phyloP scores from a whole-genome alignment of 352 stramenopile species.

The Globisporangium takayamanum region DNA sequence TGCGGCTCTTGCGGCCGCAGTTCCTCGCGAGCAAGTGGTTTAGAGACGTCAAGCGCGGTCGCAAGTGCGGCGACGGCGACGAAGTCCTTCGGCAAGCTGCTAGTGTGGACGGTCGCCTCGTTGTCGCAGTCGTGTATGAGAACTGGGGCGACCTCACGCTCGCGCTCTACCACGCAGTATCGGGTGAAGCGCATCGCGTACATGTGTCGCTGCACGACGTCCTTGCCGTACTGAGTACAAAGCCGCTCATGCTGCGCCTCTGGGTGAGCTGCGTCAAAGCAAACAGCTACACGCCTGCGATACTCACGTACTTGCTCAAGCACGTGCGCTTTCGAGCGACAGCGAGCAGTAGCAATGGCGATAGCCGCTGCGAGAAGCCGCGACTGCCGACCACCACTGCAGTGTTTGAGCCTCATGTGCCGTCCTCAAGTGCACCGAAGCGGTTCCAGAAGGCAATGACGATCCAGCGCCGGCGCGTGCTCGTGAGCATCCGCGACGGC shows the following conservation, averaged over 20 bases:
- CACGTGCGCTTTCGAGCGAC: slow-evolving; percentile 22
- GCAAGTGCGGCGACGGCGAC: slow-evolving; percentile 64
- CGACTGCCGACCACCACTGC: not conserved
- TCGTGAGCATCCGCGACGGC: slow-evolving; percentile 40
- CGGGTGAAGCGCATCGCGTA: slow-evolving; percentile 26
- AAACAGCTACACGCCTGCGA: slow-evolving; percentile 45
- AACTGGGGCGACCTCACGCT: slow-evolving; percentile 75
- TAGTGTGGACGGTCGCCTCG: slow-evolving; percentile 38
- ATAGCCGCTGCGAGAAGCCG: not conserved
- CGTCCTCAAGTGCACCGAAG: not conserved
- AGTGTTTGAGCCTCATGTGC: slow-evolving; percentile 4
- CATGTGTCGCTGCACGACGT: slow-evolving; percentile 25
- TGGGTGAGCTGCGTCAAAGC: slow-evolving; percentile 68
- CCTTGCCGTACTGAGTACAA: slow-evolving; percentile 26
- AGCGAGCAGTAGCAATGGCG: not conserved
- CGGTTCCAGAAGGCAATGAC: slow-evolving; percentile 23
- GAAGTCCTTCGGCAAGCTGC: slow-evolving; percentile 56
- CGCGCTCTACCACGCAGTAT: slow-evolving; percentile 41
- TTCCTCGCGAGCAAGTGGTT: slow-evolving; percentile 59
- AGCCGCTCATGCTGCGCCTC: slow-evolving; percentile 44
- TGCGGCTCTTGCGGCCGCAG: slow-evolving; percentile 41
- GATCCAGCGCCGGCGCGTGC: slow-evolving; percentile 35
- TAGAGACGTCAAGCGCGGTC: slow-evolving; percentile 38
- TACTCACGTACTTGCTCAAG: slow-evolving; percentile 42
- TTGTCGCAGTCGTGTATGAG: slow-evolving; percentile 54